phyloP scores from a whole-genome alignment of 257 asterid species.

The Coffea canephora region DNA sequence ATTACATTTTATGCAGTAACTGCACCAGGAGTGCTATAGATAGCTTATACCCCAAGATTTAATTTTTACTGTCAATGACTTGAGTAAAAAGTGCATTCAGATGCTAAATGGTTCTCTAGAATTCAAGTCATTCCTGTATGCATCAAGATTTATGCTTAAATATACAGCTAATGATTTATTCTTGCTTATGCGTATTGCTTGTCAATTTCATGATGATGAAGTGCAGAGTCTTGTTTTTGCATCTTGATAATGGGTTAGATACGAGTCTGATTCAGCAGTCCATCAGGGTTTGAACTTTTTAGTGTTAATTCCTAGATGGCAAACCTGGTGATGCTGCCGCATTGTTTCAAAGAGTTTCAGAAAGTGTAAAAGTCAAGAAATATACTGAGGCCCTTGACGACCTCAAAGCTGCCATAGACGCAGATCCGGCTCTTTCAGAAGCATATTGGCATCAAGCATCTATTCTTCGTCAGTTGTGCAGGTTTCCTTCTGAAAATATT shows the following conservation, averaged over 20 bases:
- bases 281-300: neutral
- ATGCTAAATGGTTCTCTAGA: neutral
- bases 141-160: neutral
- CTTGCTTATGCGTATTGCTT: neutral
- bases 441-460: conserved; percentile 84
- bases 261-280: neutral
- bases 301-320: conserved; percentile 46
- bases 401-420: conserved; percentile 80
- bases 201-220: neutral
- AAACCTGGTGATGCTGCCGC: conserved; percentile 71
- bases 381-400: conserved; percentile 84
- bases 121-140: neutral
- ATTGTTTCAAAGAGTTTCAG: conserved; percentile 66
- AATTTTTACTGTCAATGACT: no score
- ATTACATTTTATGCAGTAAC: no score
- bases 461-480: conserved; percentile 77
- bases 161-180: neutral
- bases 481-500: conserved; percentile 35
- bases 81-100: neutral
- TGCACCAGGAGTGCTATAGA: no score
- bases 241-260: neutral
- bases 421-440: conserved; percentile 78
- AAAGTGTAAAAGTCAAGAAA: conserved; percentile 72
- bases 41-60: no score
- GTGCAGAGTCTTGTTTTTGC: neutral